Evolutionary conservation across 371 early-diverging fungal species (phyloP), one percentile per base, ranked within the genome.

Genomic region (Mortierella sp.): DNA sequence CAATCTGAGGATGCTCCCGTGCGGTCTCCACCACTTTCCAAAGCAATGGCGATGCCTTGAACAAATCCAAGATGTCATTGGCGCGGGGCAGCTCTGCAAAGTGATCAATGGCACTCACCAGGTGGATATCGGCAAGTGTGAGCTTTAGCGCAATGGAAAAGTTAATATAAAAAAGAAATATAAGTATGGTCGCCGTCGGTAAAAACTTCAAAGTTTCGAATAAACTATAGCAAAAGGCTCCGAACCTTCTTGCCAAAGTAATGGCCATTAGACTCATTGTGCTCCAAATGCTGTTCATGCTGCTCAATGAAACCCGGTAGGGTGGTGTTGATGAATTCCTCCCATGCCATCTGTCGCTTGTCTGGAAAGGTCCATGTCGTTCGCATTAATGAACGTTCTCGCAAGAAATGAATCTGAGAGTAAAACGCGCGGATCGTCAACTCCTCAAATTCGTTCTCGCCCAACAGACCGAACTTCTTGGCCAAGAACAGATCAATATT

Each of bases 1-100:
- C 60, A 34, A 66, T 66, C 3, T 21, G 26, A 0, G 59, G 50
- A n/a, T 59, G 37, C 41, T 32, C 32, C 34, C 52, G 23, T 9
- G 47, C 59, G 26, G 59, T 59, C 24, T 66, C 67, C 14, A 50
- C 37, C 28, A 66, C 67, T 27, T 54, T 66, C 67, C 67, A 66
- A n/a, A 66, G 50, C 48, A 54, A 24, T 3, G 67, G 42, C 7
- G 59, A 58, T 21, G 48, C 50, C 9, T 34, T 31, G 50, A 66
- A 59, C 26, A 43, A 42, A 14, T 11, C 55, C 12, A 66, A 21
- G 30, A 66, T 41, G 43, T 59, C 60, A 2, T 66, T 42, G 8
- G 54, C 60, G 6, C 60, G 34, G 15, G 67, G 60, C n/a, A 66
- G 30, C 15, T 66, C 60, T 15, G 47, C 28, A 48, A 66, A 59